A percentile compares a stretch with the other conserved stretches of the same genome.
These are phyloP conservation scores for Hemerocallis citrina DNA, from an alignment of 106 monocot species.

Conservation along the genomic window DNA sequence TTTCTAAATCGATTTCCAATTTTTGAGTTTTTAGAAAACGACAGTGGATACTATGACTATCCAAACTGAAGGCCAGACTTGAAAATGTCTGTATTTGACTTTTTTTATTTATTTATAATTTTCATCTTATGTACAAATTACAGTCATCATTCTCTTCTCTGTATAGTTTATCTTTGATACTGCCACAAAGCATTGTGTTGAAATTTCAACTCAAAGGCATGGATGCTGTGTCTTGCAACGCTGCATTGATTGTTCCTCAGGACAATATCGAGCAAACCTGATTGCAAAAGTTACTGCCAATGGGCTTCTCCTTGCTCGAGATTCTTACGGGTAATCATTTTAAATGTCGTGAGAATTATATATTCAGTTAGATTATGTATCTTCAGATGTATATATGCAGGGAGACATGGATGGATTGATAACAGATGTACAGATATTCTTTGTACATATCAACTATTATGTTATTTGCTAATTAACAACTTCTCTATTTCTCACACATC, in stretches of 20 bases:
- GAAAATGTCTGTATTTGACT: no score
- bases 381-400: background rate
- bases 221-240: constrained; percentile 52
- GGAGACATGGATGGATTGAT: background rate
- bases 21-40: no score
- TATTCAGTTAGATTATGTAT: background rate
- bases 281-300: constrained; percentile 23
- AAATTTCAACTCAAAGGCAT: constrained; percentile 44
- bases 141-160: background rate
- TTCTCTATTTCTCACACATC: no score
- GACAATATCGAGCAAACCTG: constrained; percentile 24
- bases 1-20: no score
- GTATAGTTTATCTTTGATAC: constrained; percentile 55
- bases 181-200: constrained; percentile 43
- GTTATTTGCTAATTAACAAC: no score
- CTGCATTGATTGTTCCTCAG: constrained; percentile 33
- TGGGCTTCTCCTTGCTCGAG: constrained; percentile 45
- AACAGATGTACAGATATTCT: background rate
- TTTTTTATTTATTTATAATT: background rate
- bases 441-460: background rate
- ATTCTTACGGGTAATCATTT: constrained; percentile 58
- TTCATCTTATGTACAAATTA: background rate
- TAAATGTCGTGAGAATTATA: background rate
- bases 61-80: no score
- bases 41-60: no score